Evolutionary conservation across 1,139 yeast species (phyloP).

Genomic region (Magnusiomyces paraingens): DNA sequence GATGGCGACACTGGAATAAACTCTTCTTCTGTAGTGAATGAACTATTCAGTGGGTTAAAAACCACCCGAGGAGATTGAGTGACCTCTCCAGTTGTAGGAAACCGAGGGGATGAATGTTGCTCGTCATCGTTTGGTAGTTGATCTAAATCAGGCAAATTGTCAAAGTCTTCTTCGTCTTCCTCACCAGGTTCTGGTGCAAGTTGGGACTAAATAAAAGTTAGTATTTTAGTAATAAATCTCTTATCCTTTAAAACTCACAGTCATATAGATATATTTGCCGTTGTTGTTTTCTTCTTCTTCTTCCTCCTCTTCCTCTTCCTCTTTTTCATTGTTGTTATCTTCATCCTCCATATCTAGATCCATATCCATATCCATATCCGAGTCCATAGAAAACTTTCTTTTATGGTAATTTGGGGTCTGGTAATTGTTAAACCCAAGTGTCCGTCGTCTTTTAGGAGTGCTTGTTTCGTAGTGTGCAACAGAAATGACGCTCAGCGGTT

Average conservation of each 20-base stretch:
- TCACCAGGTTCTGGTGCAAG: background rate
- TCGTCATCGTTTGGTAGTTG: background rate
- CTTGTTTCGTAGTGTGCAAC: background rate
- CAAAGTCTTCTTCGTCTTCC: background rate
- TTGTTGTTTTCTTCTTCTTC: background rate
- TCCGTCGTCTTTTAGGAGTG: no score
- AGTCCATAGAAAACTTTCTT: background rate
- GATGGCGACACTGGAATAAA: no score
- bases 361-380: background rate
- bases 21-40: no score
- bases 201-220: background rate
- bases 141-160: background rate
- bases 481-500: constrained; percentile 1
- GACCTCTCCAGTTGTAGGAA: no score
- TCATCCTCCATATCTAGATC: background rate
- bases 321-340: background rate
- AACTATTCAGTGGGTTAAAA: no score
- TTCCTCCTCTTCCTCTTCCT: background rate
- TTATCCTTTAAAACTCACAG: background rate
- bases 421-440: background rate
- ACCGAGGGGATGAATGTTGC: no score
- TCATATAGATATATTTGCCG: background rate
- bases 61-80: no score
- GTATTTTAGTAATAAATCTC: background rate
- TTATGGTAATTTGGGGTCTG: background rate